phyloP scores from a whole-genome alignment of 2,329 filamentous ascomycete genomes.

The Penicillium sp. region DNA sequence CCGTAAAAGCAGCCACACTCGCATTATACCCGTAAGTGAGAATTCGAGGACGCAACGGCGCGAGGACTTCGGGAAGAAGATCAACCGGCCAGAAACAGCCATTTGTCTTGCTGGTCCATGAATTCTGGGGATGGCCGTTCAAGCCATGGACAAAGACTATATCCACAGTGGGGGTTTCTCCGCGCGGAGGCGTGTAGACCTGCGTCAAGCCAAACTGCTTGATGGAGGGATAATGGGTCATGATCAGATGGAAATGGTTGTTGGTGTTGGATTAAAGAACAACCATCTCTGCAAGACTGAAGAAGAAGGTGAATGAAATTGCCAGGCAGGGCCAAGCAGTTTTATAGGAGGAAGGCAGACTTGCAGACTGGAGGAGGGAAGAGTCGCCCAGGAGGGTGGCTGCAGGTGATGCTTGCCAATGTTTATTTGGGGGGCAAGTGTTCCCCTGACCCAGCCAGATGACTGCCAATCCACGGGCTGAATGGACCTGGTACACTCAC shows the following conservation, averaged over 20 bases:
- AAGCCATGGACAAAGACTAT: slow-evolving; percentile 72
- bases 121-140: slow-evolving; percentile 66
- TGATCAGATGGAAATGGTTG: slow-evolving; percentile 8
- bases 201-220: slow-evolving; percentile 46
- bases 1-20: slow-evolving; percentile 56
- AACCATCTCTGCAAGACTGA: slow-evolving; percentile 7
- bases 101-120: slow-evolving; percentile 57
- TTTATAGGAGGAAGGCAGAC: slow-evolving; percentile 14
- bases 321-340: not conserved
- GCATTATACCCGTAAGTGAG: slow-evolving; percentile 76
- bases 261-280: slow-evolving; percentile 1
- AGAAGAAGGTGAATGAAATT: not conserved
- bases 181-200: slow-evolving; percentile 41
- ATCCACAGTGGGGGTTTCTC: slow-evolving; percentile 43
- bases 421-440: not conserved
- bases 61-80: slow-evolving; percentile 64
- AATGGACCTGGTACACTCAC: not conserved
- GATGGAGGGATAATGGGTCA: slow-evolving; percentile 31
- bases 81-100: slow-evolving; percentile 70
- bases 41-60: slow-evolving; percentile 61
- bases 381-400: not conserved
- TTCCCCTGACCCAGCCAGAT: slow-evolving; percentile 22
- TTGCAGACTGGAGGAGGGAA: not conserved
- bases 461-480: slow-evolving; percentile 6
- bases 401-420: slow-evolving; percentile 11